Percentiles rank a stretch among this genome's conserved stretches.
Evolutionary conservation across 2,329 filamentous ascomycete genomes (phyloP).

Genomic region (Pseudogymnoascus sp.): DNA sequence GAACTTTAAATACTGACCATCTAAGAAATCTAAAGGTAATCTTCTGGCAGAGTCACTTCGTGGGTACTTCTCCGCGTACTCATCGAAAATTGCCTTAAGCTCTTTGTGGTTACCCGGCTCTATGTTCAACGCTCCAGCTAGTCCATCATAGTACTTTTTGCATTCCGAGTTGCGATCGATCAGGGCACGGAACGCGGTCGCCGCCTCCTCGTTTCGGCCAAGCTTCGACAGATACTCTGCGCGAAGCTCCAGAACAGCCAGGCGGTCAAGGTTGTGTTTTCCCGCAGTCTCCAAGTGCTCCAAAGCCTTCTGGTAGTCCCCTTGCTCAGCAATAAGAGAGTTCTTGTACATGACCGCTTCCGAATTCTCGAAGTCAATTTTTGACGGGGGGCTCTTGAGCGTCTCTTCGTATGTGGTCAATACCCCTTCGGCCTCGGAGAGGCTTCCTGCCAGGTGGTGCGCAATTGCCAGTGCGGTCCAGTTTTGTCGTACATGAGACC

Average conservation of each 20-base stretch:
- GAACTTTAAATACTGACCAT: slow-evolving; percentile 42
- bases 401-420: slow-evolving; percentile 90
- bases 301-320: slow-evolving; percentile 72
- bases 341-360: slow-evolving; percentile 96
- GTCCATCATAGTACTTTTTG: slow-evolving; percentile 71
- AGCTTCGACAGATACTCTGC: slow-evolving; percentile 78
- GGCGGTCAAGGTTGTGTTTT: slow-evolving; percentile 72
- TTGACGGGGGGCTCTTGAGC: slow-evolving; percentile 68
- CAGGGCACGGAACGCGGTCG: slow-evolving; percentile 68
- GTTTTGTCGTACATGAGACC: slow-evolving; percentile 75
- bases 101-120: slow-evolving; percentile 50
- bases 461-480: slow-evolving; percentile 97
- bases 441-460: slow-evolving; percentile 80
- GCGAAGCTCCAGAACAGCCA: slow-evolving; percentile 75
- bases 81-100: slow-evolving; percentile 67
- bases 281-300: slow-evolving; percentile 73
- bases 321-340: slow-evolving; percentile 80
- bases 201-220: slow-evolving; percentile 68
- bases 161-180: slow-evolving; percentile 84
- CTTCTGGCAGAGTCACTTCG: slow-evolving; percentile 77
- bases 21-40: slow-evolving; percentile 80
- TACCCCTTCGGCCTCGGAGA: slow-evolving; percentile 80
- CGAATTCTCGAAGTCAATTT: slow-evolving; percentile 80
- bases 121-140: slow-evolving; percentile 62
- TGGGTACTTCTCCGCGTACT: slow-evolving; percentile 71